Evolutionary conservation across 352 stramenopile genomes (phyloP).

Genomic region (Globisporangium middletonii): DNA sequence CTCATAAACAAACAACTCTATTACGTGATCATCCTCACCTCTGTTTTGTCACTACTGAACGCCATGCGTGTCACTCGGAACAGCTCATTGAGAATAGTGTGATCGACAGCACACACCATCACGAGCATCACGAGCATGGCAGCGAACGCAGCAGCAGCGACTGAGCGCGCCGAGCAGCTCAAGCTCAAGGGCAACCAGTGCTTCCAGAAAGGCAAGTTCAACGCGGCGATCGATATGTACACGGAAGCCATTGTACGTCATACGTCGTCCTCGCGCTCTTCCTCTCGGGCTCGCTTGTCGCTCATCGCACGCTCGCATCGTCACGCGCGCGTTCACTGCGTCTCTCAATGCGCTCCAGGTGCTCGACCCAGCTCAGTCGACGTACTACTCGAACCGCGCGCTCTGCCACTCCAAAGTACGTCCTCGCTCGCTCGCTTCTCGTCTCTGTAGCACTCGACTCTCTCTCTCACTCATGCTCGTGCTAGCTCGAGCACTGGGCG

Average conservation of each 20-base stretch:
- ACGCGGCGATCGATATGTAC: constrained; percentile 81
- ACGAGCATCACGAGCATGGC: background rate
- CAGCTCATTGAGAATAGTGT: no score
- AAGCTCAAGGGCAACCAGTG: constrained; percentile 77
- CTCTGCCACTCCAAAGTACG: constrained; percentile 63
- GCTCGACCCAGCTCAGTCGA: constrained; percentile 46
- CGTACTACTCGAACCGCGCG: constrained; percentile 79
- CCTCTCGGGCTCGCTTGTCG: background rate
- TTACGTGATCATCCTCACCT: no score
- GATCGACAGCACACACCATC: no score
- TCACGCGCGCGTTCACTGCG: background rate
- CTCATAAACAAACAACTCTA: no score
- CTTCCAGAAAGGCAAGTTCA: constrained; percentile 78
- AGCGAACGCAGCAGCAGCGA: background rate
- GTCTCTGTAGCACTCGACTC: background rate
- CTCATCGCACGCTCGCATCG: background rate
- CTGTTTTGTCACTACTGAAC: no score
- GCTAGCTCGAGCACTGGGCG: constrained; percentile 50
- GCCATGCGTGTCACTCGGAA: no score
- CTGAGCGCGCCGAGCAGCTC: constrained; percentile 59
- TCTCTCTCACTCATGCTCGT: background rate
- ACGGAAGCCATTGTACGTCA: constrained; percentile 72
- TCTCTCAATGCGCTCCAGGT: constrained; percentile 21
- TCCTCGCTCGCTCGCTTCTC: background rate
- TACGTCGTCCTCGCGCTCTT: background rate